phyloP scores from a whole-genome alignment of 2,329 filamentous ascomycete species.

The Phialophora verrucosa region DNA sequence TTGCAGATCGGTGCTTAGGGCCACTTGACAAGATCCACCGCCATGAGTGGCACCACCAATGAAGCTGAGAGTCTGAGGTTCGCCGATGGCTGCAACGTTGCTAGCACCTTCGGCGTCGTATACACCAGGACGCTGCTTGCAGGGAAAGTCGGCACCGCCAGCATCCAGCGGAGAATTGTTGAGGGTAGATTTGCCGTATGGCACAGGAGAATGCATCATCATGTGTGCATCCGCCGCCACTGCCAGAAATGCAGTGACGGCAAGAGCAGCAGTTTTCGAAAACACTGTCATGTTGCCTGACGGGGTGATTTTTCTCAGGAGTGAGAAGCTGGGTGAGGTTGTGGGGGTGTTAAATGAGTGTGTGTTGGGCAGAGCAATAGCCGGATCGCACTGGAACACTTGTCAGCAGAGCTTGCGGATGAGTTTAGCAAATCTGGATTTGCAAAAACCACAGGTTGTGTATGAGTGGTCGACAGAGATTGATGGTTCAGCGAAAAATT shows the following conservation, averaged over 20 bases:
- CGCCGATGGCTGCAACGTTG: conserved; percentile 70
- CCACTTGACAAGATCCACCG: conserved; percentile 90
- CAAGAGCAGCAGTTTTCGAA: conserved; percentile 44
- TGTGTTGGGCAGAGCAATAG: conserved; percentile 30
- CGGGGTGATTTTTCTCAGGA: conserved; percentile 12
- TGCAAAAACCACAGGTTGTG: neutral
- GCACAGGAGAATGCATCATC: conserved; percentile 70
- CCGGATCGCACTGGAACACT: conserved; percentile 29
- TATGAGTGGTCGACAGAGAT: neutral
- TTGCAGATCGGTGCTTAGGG: conserved; percentile 76
- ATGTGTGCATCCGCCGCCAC: conserved; percentile 73
- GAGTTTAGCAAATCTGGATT: conserved; percentile 2
- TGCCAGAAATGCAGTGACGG: conserved; percentile 61
- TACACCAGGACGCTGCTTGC: conserved; percentile 66
- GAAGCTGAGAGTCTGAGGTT: conserved; percentile 67
- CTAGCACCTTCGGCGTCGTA: conserved; percentile 51
- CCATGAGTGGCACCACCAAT: conserved; percentile 78
- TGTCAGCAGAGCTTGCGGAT: conserved; percentile 21
- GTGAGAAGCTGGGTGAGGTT: conserved; percentile 17
- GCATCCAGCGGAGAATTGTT: conserved; percentile 69
- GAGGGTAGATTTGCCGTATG: conserved; percentile 59
- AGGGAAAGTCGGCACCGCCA: conserved; percentile 75
- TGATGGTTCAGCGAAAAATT: neutral
- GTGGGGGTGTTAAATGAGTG: conserved; percentile 12
- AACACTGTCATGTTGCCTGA: conserved; percentile 26